Base-by-base conservation (phyloP, 352 stramenopile species). In the Phytopythium aichiense region DNA sequence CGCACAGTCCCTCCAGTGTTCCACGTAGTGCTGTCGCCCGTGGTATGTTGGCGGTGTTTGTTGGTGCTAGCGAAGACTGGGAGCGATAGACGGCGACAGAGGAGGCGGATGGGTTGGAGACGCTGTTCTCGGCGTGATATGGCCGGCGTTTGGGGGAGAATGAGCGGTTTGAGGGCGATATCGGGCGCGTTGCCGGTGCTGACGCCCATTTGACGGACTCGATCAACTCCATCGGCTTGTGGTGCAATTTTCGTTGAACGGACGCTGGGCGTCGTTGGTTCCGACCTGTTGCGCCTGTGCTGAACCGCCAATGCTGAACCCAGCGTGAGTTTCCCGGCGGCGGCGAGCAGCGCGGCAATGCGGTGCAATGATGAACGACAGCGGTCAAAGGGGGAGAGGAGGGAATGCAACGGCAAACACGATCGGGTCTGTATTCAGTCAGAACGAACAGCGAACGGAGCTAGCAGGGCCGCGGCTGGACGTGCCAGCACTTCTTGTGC, bases 371-470 rank as follows among this genome's bases (percentile, higher is more conserved):
- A 2, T 31, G 13, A 45, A 8, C 38, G 12, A 18, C 38, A n/a
- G 7, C 6, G 16, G n/a, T 48, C 42, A 16, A 48, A 23, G 2
- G 20, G 16, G 6, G 8, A 12, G 9, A 1, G 18, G 7, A 23
- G 5, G 20, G 12, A 40, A 40, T 49, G n/a, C 28, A 31, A 37
- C 48, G n/a, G 28, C 48, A 37, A 54, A 23, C 25, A 38, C 25
- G 16, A 28, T 54, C 48, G 48, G 8, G 2, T 54, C 22, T 54
- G 48, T 54, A 54, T 54, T 54, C 15, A 54, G 13, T 54, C 48
- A 25, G 23, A 54, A 54, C 48, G 25, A 37, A 38, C 28, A 31
- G 25, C 45, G 22, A 31, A 54, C 1, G 23, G 53, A 15, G 35
- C 11, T 13, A 11, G 30, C 30, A 28, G 28, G 28, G 28, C 28